Base-by-base conservation (phyloP, 2,329 filamentous ascomycete genomes). In the Diaporthe sp. region DNA sequence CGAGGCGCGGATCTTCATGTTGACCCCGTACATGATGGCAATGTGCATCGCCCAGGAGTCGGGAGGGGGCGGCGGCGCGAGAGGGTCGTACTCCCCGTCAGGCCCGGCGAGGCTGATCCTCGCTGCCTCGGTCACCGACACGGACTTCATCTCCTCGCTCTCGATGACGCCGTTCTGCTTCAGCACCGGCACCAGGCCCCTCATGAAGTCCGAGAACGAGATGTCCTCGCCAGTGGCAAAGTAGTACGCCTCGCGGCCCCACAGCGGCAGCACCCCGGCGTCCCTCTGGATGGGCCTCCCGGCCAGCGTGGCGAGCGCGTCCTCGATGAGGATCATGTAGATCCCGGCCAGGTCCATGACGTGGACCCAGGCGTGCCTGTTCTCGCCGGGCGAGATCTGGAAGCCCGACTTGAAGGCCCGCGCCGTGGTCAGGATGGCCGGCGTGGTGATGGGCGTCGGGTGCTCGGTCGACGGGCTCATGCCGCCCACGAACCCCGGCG, bases 21-120 rank as follows among this genome's bases (percentile, higher is more conserved):
- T 78, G 37, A 76, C 70, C 2, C 77, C 76, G 37, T 75, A 73
- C 71, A 74, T 74, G 42, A 75, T 71, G 39, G 77, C 66, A 6
- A 78, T 76, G 22, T 78, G 76, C 72, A 75, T 73, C 8, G 75
- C 76, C 77, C 77, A 78, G 15, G 75, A 75, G 50, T 78, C 77
- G 3, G 71, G 44, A 15, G 76, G 74, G 30, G 77, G 76, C 37
- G 77, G 72, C 25, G 75, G 39, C 39, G 75, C 76, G 15, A 75
- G 70, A 1, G 77, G 73, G 69, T 76, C 75, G 53, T 78, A 78
- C 42, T 76, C 70, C 4, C 66, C 61, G 19, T 74, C 77, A 13
- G 61, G 58, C 32, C 73, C 73, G 17, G 73, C 70, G 8, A 78
- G 56, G 27, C 71, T 75, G 39, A 71, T 75, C 15, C 75, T 71